Base-by-base conservation (phyloP, 1,284 basidiomycete genomes). In the Papiliotrema flavescens region DNA sequence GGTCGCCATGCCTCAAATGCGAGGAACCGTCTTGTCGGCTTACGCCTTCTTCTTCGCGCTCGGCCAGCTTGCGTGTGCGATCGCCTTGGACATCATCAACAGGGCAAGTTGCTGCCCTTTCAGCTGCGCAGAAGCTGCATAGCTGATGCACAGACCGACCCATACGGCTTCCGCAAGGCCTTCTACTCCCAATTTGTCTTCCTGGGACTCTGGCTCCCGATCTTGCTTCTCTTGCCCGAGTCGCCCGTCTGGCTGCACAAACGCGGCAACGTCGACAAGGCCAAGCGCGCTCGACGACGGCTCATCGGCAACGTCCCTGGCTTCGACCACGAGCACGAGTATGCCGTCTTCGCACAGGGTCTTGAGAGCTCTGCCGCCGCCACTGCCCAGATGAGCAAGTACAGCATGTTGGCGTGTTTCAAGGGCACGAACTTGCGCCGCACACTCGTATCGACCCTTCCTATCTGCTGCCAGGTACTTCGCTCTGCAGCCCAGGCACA, bases 251-350 rank as follows among this genome's bases (percentile, higher is more conserved):
- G 24, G 19, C 24, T 20, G n/a, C 11, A 13, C 17, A 36, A 9
- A 17, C 39, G 40, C 35, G 60, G 57, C 14, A 42, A 61, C 40
- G 52, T 60, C 35, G 61, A 58, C n/a, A 48, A 41, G 11, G 61
- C 59, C 2, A 48, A 52, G 24, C 62, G 59, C 48, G 13, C 48
- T 11, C 37, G 64, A 24, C 44, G 40, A 6, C 44, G 35, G 14
- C 54, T 69, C 14, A 61, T 63, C 46, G 64, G 64, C 22, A 35
- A 35, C 17, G 56, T 67, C 28, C 35, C 49, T n/a, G 61, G 59
- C 1, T 69, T 66, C 61, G 59, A 69, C 51, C 55, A 58, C 35
- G 67, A 69, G 22, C 53, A 60, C 24, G 62, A 69, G 54, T 62
- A 65, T 45, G 61, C 63, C 44, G 22, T 51, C 26, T 2, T 49